These are phyloP conservation scores for Peniophora sp. DNA, from an alignment of 1,284 basidiomycete genomes.

Conservation along the genomic window DNA sequence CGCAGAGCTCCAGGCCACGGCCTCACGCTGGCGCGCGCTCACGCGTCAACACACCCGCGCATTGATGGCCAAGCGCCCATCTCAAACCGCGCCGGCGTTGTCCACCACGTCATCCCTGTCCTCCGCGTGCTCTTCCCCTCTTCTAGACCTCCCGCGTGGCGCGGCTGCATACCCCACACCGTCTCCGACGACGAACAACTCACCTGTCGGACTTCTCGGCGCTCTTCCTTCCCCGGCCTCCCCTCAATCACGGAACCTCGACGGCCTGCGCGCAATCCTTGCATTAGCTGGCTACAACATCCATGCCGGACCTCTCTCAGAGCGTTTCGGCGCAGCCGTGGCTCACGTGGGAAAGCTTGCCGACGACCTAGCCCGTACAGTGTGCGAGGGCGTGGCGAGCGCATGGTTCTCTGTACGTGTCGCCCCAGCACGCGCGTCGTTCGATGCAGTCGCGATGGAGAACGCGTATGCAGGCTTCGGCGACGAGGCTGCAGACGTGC, in stretches of 20 bases:
- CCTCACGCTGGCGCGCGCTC: constrained; percentile 30
- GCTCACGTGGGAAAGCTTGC: constrained; percentile 21
- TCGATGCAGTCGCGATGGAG: constrained; percentile 24
- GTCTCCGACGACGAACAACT: constrained; percentile 11
- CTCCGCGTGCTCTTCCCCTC: constrained; percentile 14
- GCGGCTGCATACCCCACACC: constrained; percentile 15
- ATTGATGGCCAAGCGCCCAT: constrained; percentile 9
- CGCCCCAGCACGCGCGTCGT: constrained; percentile 16
- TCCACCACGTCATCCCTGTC: constrained; percentile 11
- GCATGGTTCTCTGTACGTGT: constrained; percentile 23
- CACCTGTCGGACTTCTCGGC: constrained; percentile 8
- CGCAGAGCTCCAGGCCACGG: constrained; percentile 28
- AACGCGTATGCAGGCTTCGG: constrained; percentile 25
- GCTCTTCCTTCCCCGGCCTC: constrained; percentile 8
- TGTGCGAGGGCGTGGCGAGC: constrained; percentile 27
- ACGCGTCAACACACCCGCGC: constrained; percentile 24
- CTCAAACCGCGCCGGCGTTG: constrained; percentile 14
- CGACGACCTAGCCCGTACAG: constrained; percentile 20
- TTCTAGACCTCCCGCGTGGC: neutral
- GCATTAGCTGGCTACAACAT: constrained; percentile 25
- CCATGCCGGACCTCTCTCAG: constrained; percentile 19
- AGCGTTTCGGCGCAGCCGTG: constrained; percentile 21
- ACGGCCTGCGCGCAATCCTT: constrained; percentile 26
- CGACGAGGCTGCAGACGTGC: constrained; percentile 19
- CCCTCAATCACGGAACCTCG: constrained; percentile 18